A percentile compares a stretch with the other conserved stretches of the same genome.
phyloP scores from a whole-genome alignment of 2,329 filamentous ascomycete genomes.

The Venturia nashicola region DNA sequence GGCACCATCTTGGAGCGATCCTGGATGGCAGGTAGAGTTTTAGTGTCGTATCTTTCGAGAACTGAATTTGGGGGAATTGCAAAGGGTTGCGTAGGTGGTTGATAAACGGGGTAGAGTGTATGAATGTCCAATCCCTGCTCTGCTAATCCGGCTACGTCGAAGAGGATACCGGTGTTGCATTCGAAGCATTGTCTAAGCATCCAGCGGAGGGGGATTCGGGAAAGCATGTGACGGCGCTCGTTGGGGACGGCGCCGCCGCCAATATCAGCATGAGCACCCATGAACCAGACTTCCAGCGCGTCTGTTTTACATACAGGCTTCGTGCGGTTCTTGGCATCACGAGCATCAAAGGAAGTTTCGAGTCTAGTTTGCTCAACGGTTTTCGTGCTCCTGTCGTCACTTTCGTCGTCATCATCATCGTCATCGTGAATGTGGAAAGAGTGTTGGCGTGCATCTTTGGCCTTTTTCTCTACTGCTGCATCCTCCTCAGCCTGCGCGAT shows the following conservation, averaged over 20 bases:
- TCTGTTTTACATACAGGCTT: constrained; percentile 17
- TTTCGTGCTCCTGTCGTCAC: background rate
- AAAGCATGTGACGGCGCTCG: constrained; percentile 29
- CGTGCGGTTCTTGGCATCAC: constrained; percentile 13
- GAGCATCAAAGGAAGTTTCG: constrained; percentile 13
- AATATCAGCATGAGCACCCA: constrained; percentile 31
- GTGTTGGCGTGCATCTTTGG: background rate
- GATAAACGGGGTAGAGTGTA: constrained; percentile 28
- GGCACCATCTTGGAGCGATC: constrained; percentile 20
- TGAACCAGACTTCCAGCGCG: constrained; percentile 31
- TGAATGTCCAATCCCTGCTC: constrained; percentile 31
- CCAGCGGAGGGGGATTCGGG: constrained; percentile 34
- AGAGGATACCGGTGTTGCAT: constrained; percentile 33
- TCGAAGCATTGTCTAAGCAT: constrained; percentile 37
- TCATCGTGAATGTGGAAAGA: constrained; percentile 1
- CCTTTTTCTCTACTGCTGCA: background rate
- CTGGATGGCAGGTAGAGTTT: constrained; percentile 20
- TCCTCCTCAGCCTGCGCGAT: constrained; percentile 5
- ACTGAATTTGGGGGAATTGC: constrained; percentile 24
- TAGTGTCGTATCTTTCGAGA: constrained; percentile 24
- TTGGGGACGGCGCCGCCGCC: constrained; percentile 33
- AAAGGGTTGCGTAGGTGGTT: constrained; percentile 18
- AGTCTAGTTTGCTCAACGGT: constrained; percentile 12
- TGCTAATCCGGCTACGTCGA: constrained; percentile 26
- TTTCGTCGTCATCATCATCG: background rate